phyloP scores from a whole-genome alignment of 306 rosid genomes.

The Adenanthera pavonina region DNA sequence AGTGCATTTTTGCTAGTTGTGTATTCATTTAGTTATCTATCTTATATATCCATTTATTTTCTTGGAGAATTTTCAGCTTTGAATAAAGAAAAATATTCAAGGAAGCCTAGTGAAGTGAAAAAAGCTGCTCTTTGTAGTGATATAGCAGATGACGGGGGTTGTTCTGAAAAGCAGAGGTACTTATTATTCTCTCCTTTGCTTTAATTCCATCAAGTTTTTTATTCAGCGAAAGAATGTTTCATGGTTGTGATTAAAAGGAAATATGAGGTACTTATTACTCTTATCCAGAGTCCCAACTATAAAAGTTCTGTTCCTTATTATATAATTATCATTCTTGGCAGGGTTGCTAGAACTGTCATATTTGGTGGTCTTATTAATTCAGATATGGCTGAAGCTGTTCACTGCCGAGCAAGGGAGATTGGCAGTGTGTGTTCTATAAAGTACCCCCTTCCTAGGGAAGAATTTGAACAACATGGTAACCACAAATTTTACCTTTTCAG shows the following conservation, averaged over 20 bases:
- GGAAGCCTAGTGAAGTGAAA: constrained; percentile 53
- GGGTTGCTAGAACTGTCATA: constrained; percentile 93
- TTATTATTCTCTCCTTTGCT: constrained; percentile 22
- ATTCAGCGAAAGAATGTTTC: constrained; percentile 4
- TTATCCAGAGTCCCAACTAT: background rate
- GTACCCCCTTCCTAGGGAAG: constrained; percentile 82
- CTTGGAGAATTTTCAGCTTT: constrained; percentile 32
- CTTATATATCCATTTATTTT: constrained; percentile 37
- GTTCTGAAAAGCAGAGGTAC: constrained; percentile 87
- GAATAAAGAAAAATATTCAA: constrained; percentile 45
- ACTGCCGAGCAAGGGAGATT: constrained; percentile 64
- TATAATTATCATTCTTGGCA: constrained; percentile 46
- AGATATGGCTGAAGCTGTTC: constrained; percentile 80
- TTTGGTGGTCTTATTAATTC: constrained; percentile 80
- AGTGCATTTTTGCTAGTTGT: constrained; percentile 10
- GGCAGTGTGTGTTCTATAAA: constrained; percentile 75
- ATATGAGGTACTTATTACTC: constrained; percentile 12
- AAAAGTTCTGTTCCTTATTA: constrained; percentile 28
- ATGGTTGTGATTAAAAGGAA: constrained; percentile 24
- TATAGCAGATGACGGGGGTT: constrained; percentile 61
- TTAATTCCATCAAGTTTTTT: constrained; percentile 18
- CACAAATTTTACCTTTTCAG: constrained; percentile 33
- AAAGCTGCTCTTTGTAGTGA: constrained; percentile 59
- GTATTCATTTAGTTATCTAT: background rate
- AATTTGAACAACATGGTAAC: constrained; percentile 75